phyloP scores from a whole-genome alignment of 2,329 filamentous ascomycete species.

The Chaetomium strumarium region DNA sequence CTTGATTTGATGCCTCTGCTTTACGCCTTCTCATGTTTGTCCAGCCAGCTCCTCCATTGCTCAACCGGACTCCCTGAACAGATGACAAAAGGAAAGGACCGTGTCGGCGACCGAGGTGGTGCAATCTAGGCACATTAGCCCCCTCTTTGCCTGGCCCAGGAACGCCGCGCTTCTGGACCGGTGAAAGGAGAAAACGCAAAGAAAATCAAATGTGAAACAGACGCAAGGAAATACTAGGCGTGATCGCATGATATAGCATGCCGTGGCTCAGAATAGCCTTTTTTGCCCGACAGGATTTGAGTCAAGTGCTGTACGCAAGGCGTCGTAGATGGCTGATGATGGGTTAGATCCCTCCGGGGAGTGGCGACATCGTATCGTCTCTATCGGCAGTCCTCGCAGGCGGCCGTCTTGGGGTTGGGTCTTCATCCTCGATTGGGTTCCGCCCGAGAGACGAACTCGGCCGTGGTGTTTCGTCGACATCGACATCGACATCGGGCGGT shows the following conservation, averaged over 20 bases:
- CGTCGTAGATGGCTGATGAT: neutral
- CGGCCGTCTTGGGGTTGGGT: conserved; percentile 24
- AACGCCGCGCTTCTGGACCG: neutral
- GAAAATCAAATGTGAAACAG: conserved; percentile 4
- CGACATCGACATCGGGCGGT: neutral
- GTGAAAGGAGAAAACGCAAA: neutral
- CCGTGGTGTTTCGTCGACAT: conserved; percentile 26
- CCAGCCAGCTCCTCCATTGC: no score
- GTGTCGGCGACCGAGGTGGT: no score
- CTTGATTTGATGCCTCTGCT: no score
- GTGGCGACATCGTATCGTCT: conserved; percentile 17
- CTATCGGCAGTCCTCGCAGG: conserved; percentile 15
- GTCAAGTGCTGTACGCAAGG: neutral
- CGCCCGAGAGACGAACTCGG: conserved; percentile 9
- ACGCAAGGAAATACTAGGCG: neutral
- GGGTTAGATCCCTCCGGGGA: conserved; percentile 17
- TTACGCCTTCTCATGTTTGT: no score
- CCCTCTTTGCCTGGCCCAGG: no score
- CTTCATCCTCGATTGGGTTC: conserved; percentile 17
- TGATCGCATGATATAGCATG: no score
- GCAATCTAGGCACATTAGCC: no score
- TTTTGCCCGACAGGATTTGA: no score
- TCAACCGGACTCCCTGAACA: no score
- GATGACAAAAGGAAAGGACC: no score
- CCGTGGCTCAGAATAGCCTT: no score